A percentile compares a stretch with the other conserved stretches of the same genome.
Evolutionary conservation across 169 alveolate genomes (phyloP).

Genomic region (Cryptosporidium parvum): DNA sequence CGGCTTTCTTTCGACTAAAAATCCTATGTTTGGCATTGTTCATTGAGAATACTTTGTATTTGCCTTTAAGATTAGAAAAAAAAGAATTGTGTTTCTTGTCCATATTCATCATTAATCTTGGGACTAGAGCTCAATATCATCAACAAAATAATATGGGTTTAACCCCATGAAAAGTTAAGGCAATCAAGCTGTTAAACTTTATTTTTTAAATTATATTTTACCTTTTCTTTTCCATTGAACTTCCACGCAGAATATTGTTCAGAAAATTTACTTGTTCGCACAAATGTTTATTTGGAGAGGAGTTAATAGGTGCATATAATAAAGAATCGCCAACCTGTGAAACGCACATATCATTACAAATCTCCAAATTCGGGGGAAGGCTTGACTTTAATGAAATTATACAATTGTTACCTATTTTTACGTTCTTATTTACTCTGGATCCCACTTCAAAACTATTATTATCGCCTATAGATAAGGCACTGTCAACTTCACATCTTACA

Average conservation of each 20-base stretch:
- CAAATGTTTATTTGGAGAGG: slow-evolving; percentile 4
- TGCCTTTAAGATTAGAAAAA: background rate
- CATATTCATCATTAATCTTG: background rate
- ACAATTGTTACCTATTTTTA: slow-evolving; percentile 32
- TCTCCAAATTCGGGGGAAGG: slow-evolving; percentile 8
- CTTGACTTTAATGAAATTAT: slow-evolving; percentile 7
- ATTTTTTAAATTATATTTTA: background rate
- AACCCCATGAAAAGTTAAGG: background rate
- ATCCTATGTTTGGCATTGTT: background rate
- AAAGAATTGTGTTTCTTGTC: background rate
- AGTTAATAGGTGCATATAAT: background rate
- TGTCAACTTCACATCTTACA: slow-evolving; percentile 19
- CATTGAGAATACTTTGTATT: slow-evolving; percentile 5
- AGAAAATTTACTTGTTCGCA: slow-evolving; percentile 52
- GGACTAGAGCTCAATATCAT: background rate
- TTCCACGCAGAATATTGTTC: slow-evolving; percentile 60
- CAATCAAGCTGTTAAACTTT: background rate
- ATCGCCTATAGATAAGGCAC: slow-evolving; percentile 20
- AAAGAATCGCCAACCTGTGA: slow-evolving; percentile 11
- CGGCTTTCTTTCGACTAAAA: background rate
- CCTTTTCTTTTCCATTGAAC: slow-evolving; percentile 66
- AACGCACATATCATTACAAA: background rate
- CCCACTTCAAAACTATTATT: slow-evolving; percentile 58
- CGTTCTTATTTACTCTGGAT: slow-evolving; percentile 7
- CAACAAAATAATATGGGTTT: background rate